Evolutionary conservation across 108 stramenopile genomes (phyloP).

Genomic region (Discostella pseudostelligera): DNA sequence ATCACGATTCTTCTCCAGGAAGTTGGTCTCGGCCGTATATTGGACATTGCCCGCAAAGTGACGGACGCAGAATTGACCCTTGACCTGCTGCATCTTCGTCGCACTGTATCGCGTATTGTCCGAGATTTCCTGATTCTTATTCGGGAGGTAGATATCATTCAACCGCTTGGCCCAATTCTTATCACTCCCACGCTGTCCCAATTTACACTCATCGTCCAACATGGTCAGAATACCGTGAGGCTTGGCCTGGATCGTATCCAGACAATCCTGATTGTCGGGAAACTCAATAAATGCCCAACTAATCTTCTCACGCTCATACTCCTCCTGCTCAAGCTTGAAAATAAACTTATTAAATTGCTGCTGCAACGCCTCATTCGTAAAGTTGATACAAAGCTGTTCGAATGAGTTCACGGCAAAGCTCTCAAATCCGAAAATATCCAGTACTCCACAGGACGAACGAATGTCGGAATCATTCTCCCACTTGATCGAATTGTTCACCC

Average conservation of each 20-base stretch:
- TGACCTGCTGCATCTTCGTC: slow-evolving; percentile 72
- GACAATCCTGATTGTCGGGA: slow-evolving; percentile 97
- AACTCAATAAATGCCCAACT: slow-evolving; percentile 90
- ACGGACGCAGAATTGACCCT: slow-evolving; percentile 78
- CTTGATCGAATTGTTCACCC: slow-evolving; percentile 85
- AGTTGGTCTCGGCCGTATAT: slow-evolving; percentile 90
- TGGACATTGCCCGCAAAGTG: slow-evolving; percentile 97
- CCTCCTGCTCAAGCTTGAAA: slow-evolving; percentile 98
- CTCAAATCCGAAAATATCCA: slow-evolving; percentile 99
- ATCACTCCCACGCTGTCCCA: slow-evolving; percentile 79
- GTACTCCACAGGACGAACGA: slow-evolving; percentile 87
- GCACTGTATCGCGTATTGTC: slow-evolving; percentile 81
- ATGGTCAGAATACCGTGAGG: slow-evolving; percentile 88
- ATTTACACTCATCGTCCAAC: slow-evolving; percentile 92
- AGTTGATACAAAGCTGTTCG: slow-evolving; percentile 99
- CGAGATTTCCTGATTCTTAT: slow-evolving; percentile 71
- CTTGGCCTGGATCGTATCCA: slow-evolving; percentile 96
- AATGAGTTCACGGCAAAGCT: slow-evolving; percentile 96
- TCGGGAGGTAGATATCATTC: slow-evolving; percentile 77
- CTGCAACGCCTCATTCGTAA: slow-evolving; percentile 99
- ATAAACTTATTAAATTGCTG: slow-evolving; percentile 99
- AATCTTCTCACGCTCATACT: slow-evolving; percentile 91
- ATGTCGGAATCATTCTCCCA: slow-evolving; percentile 82
- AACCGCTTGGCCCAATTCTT: slow-evolving; percentile 81
- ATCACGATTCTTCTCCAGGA: slow-evolving; percentile 98